Evolutionary conservation across 768 basidiomycete species (phyloP).

Genomic region (Agaricus sinodeliciosus): DNA sequence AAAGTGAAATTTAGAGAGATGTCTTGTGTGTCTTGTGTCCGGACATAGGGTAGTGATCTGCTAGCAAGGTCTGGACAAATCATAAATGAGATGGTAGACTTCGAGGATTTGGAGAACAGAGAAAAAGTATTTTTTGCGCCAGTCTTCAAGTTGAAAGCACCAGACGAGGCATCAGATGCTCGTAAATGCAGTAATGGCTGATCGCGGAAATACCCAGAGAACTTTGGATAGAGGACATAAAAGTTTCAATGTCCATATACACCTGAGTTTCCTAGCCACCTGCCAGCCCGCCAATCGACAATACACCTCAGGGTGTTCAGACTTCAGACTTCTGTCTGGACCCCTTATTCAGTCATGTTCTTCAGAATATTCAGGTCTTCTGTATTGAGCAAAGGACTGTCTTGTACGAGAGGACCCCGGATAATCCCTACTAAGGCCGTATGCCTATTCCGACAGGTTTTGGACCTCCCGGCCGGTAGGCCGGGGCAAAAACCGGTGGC

Average conservation of each 20-base stretch:
- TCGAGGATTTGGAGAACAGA: conserved; percentile 88
- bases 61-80: conserved; percentile 54
- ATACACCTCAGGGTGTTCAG: conserved; percentile 85
- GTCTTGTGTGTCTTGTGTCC: conserved; percentile 78
- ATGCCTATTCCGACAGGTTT: no score
- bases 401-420: conserved; percentile 56
- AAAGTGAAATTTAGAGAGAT: conserved; percentile 74
- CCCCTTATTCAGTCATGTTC: conserved; percentile 77
- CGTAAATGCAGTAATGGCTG: conserved; percentile 64
- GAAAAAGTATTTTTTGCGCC: conserved; percentile 97
- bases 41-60: conserved; percentile 83
- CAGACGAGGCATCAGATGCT: conserved; percentile 66
- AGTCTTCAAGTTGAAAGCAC: conserved; percentile 97
- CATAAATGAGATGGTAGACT: conserved; percentile 31
- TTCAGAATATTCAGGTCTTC: conserved; percentile 73
- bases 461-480: no score
- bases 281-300: conserved; percentile 96
- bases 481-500: no score
- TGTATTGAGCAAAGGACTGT: conserved; percentile 80
- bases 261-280: conserved; percentile 89
- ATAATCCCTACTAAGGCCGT: no score
- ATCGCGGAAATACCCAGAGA: conserved; percentile 79
- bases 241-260: conserved; percentile 18
- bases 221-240: not conserved
- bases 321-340: conserved; percentile 88